These are phyloP conservation scores for Entomortierella lignicola DNA, from an alignment of 192 early-diverging fungal genomes.

Conservation along the genomic window DNA sequence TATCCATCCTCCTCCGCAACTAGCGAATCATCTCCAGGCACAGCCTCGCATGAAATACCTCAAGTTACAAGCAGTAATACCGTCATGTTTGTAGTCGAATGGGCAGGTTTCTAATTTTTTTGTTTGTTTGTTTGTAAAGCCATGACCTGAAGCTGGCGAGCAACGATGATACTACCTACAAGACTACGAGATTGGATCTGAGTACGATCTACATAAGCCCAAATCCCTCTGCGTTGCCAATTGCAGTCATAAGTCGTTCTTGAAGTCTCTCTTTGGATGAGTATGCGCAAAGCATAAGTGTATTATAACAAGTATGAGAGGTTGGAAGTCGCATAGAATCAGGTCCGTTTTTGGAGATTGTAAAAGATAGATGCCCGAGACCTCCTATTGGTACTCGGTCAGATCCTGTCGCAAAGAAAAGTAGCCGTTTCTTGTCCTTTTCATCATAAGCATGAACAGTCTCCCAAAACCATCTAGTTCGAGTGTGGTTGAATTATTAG, in stretches of 20 bases:
- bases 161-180: not conserved
- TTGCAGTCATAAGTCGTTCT: slow-evolving; percentile 68
- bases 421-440: slow-evolving; percentile 86
- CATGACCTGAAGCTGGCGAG: too few species aligned
- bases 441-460: slow-evolving; percentile 84
- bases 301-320: slow-evolving; percentile 95
- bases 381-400: slow-evolving; percentile 93
- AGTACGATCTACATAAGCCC: slow-evolving; percentile 80
- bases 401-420: slow-evolving; percentile 92
- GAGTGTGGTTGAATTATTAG: too few species aligned
- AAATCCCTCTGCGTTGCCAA: slow-evolving; percentile 81
- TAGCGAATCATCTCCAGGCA: not conserved
- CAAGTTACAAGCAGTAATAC: slow-evolving; percentile 15
- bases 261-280: slow-evolving; percentile 79
- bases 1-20: not conserved
- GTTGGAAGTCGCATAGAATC: slow-evolving; percentile 91
- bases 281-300: slow-evolving; percentile 88
- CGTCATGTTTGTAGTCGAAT: slow-evolving; percentile 56
- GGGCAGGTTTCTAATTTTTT: slow-evolving; percentile 59
- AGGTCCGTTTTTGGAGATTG: slow-evolving; percentile 86
- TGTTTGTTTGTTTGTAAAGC: too few species aligned
- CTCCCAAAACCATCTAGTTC: slow-evolving; percentile 84
- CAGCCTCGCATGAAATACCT: slow-evolving; percentile 3
- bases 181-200: too few species aligned
- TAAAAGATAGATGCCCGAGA: slow-evolving; percentile 84